Evolutionary conservation across 176 grass and related monocot species (phyloP), one percentile per base, ranked within the genome.

Genomic region (Ensete ventricosum): DNA sequence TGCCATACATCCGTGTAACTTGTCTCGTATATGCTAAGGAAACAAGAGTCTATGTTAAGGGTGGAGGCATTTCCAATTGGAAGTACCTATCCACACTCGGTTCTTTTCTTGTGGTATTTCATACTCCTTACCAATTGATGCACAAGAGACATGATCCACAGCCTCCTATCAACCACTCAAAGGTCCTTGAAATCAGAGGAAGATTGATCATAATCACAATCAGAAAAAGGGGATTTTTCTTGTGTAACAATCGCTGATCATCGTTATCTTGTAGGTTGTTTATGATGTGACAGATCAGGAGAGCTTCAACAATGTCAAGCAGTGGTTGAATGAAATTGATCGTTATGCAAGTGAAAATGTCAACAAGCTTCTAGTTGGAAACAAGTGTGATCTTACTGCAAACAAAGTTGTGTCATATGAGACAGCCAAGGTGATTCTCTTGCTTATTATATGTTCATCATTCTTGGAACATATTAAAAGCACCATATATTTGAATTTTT

Each of bases 361-460:
- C 13, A 91, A 91, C 88, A 96, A 96, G 86, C 92, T 96, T 63
- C 86, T 96, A 2, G 88, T 96, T 13, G 92, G 92, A 29, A 91
- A 96, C 77, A 96, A 96, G 68, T 77, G 73, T 11, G 92, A 96
- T 12, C 67, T 96, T 43, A 87, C 86, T 20, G 92, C 76, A 19
- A 87, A 89, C 62, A 96, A 80, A 77, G 89, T 87, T 77, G 89
- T 96, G 13, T 81, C 88, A 22, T 85, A 59, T 74, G 92, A 91
- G 71, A 87, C 86, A 81, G 92, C 84, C 5, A 91, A 96, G 86
- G 92, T 91, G 55, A 82, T 48, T 19, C 27, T 57, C 54, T 64
- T 64, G 9, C 57, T 43, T 60, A 21, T 60, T 60, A n/a, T 60
- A 60, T 60, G 57, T 8, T 60, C 57, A 14, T 8, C 14, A 60